Base-by-base conservation (phyloP, 2,329 filamentous ascomycete genomes). In the Epichloe sibirici region DNA sequence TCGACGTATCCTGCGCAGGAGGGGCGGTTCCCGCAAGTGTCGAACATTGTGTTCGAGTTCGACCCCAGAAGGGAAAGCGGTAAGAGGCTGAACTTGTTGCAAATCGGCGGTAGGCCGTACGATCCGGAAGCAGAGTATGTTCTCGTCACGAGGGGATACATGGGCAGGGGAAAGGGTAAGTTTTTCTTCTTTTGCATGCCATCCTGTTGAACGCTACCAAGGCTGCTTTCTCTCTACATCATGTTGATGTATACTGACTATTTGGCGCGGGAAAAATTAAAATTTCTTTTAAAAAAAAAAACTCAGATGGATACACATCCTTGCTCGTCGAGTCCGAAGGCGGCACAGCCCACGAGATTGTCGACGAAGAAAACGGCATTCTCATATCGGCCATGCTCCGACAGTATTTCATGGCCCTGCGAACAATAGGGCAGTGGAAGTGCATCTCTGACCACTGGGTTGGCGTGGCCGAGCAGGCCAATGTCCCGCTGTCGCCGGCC, bases 341-440 rank as follows among this genome's bases (percentile, higher is more conserved):
- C 28, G 89, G 89, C 15, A 70, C 77, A 3, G 86, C 84, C 1
- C 82, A 89, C 59, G 87, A 90, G 63, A 71, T 95, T 15, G 83
- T 95, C 5, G 83, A 82, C 34, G 89, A 95, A 62, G 90, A 96
- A 64, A 90, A 87, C 59, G 90, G 90, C 3, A 83, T 94, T 15
- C 75, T 95, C 52, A 88, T 95, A 60, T 90, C 86, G 48, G 88
- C 86, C 63, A 83, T 96, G 65, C 75, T 96, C 21, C 81, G 90
- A 12, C 90, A 95, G 65, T 95, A 95, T 68, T 95, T 95, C 68
- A 85, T 95, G 77, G 86, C 83, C 6, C 74, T 95, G 44, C 87
- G 88, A 52, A 85, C 90, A 1, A 71, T 95, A 28, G 87, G 88
- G 17, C 81, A 81, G 61, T 95, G 90, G 90, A 82, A 79, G 55